Base-by-base conservation (phyloP, 2,329 filamentous ascomycete species). In the Scedosporium apiospermum region DNA sequence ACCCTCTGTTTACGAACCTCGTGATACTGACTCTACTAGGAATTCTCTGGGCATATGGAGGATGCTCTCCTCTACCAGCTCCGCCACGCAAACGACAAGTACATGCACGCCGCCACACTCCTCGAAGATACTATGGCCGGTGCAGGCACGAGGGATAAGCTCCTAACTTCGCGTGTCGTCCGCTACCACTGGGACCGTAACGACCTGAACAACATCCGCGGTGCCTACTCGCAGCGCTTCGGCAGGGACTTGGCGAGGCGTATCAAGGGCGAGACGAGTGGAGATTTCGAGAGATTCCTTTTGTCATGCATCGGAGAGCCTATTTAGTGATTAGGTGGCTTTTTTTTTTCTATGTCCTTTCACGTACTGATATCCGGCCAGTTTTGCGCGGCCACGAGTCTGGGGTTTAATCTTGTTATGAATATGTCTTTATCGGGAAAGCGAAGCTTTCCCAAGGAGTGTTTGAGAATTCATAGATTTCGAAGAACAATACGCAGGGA, bases 11-110 rank as follows among this genome's bases (percentile, higher is more conserved):
- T 21, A 14, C 12, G 16, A 9, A 51, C 2, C 14, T 12, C 44
- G 5, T 3, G 21, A 42, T 26, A 42, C 61, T 63, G 53, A 63
- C 26, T 23, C 27, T 64, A 7, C 34, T 64, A 87, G 77, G 87
- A 95, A 69, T 97, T 97, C 75, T 90, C 88, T 0, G 93, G 93
- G 0, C 93, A 98, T 72, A 97, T 98, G 92, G 81, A 93, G 72
- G 84, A 90, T 16, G 91, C 91, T 0, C 82, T 98, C 0, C 76
- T 95, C 27, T 87, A 86, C 71, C 91, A 96, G 73, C 78, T 97
- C n/a, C 82, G 83, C 10, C 81, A 88, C 12, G 93, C 90, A 2
- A 78, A 84, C 5, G 91, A 97, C 74, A 90, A 88, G 67, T 91
- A 90, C 64, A 88, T 90, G 80, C 88, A 91, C 66, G 93, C 96